These are phyloP conservation scores for Boletellus ananiceps DNA, from an alignment of 768 basidiomycete species.

Conservation along the genomic window DNA sequence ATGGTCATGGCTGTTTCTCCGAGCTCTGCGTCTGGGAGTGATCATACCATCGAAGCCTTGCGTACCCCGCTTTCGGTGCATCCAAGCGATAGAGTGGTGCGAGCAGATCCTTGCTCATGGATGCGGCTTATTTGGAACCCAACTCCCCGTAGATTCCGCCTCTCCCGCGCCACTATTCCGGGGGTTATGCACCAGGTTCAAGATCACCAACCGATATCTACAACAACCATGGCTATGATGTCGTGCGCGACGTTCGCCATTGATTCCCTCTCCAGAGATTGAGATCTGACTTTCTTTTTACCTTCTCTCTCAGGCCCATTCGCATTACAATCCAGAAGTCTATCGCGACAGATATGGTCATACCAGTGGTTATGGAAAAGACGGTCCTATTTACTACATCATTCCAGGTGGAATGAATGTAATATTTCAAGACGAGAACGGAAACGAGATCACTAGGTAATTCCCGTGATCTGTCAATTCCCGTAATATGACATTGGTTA, in stretches of 20 bases:
- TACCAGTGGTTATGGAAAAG: constrained; percentile 16
- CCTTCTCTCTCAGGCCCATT: constrained; percentile 15
- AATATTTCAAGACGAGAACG: constrained; percentile 62
- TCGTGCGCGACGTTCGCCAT: constrained; percentile 13
- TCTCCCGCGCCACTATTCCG: constrained; percentile 23
- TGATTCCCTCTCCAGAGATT: background rate
- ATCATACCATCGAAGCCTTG: constrained; percentile 29
- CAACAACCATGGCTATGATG: constrained; percentile 17
- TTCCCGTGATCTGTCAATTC: background rate
- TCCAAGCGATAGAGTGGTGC: constrained; percentile 26
- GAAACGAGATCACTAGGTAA: constrained; percentile 61
- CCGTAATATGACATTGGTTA: background rate
- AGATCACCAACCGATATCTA: constrained; percentile 32
- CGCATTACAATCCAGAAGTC: constrained; percentile 22
- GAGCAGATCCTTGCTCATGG: background rate
- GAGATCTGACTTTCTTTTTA: constrained; percentile 8
- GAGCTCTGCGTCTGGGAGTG: constrained; percentile 24
- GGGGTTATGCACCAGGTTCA: constrained; percentile 10
- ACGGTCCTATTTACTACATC: constrained; percentile 49
- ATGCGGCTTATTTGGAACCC: background rate
- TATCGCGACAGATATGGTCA: constrained; percentile 22
- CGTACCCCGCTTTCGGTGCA: constrained; percentile 20
- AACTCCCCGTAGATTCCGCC: constrained; percentile 23
- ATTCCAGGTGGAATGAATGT: constrained; percentile 62
- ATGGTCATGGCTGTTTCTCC: constrained; percentile 20